Evolutionary conservation across 768 basidiomycete species (phyloP), one percentile per base, ranked within the genome.

Genomic region (Suillus decipiens): DNA sequence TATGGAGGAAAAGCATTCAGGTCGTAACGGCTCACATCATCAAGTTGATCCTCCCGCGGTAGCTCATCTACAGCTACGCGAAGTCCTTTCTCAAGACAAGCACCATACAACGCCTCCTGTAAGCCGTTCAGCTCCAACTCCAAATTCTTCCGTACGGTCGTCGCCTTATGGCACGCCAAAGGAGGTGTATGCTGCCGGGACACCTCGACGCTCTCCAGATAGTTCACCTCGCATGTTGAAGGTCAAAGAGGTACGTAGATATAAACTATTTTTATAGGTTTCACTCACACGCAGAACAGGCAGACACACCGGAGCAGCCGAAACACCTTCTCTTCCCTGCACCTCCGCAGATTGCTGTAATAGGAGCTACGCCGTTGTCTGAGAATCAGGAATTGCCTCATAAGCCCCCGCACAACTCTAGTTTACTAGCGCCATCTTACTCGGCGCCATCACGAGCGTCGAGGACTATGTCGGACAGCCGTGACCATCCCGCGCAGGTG

Each of bases 31-130:
- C 55, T 17, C 55, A 3, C 67, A 68, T 47, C 70, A 65, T 10
- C 58, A 59, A 1, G 47, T 66, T 47, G 74, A 75, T 24, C 69
- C 67, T 5, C 63, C 69, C 5, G 19, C 61, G n/a, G 57, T 61
- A 39, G 56, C 58, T 0, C 74, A 74, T 48, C 56, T 62, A 15
- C 72, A 75, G 36, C 67, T 75, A 57, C 74, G 75, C 14, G 67
- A 76, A 59, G 68, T 75, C 39, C 75, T 75, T 42, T 76, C 75
- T 33, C 68, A 75, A 56, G 73, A 75, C 10, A 59, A 64, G 3
- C 68, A 68, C 39, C n/a, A 60, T 9, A 14, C 61, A 19, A 31
- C 54, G 8, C 57, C 37, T 24, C 24, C 22, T 22, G 42, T 64
- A 7, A 67, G 67, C n/a, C 73, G 70, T 50, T 47, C 65, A 37